Base-by-base conservation (phyloP, 352 stramenopile genomes). In the Pythium diclinum region DNA sequence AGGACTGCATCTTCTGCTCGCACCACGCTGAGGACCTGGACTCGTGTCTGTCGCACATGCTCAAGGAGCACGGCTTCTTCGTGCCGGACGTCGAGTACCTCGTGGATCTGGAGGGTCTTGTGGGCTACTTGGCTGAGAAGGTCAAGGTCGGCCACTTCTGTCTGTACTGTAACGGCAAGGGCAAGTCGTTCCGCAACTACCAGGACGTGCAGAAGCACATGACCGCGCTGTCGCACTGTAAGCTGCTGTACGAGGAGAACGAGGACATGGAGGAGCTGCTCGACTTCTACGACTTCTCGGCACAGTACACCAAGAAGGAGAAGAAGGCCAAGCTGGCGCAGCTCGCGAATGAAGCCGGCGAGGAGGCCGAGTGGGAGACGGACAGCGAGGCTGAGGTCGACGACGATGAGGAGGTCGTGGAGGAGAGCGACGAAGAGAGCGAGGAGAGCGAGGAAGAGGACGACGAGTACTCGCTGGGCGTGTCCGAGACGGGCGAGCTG, bases 171-270 rank as follows among this genome's bases (percentile, higher is more conserved):
- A 96, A 98, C 67, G 86, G 86, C 46, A 91, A 92, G 64, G 86
- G 88, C 56, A 91, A 95, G 72, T 71, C 80, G 5, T 99, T 99
- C 79, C 77, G 72, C 7, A 89, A 79, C 32, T 90, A 86, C 64
- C 78, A 96, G 65, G 93, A 94, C 54, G 91, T 89, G 56, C 89
- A 98, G 74, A 96, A 97, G 74, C 96, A 99, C 80, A 99, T 99
- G 95, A 87, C 77, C 13, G 88, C 85, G 54, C 78, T 95, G 30
- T 93, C 79, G 42, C 92, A 98, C 71, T 97, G 91, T 65, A 97
- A 96, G 69, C 74, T 98, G 13, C 75, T 79, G 52, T 98, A 97
- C 68, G 89, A 97, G 58, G 85, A 96, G 19, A 77, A 87, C 56
- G 87, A 93, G 46, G 90, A 97, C 63, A 63, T 97, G 58, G 85